Evolutionary conservation across 2,329 filamentous ascomycete species (phyloP), one percentile per base, ranked within the genome.

Genomic region (Trichoderma citrinoviride): DNA sequence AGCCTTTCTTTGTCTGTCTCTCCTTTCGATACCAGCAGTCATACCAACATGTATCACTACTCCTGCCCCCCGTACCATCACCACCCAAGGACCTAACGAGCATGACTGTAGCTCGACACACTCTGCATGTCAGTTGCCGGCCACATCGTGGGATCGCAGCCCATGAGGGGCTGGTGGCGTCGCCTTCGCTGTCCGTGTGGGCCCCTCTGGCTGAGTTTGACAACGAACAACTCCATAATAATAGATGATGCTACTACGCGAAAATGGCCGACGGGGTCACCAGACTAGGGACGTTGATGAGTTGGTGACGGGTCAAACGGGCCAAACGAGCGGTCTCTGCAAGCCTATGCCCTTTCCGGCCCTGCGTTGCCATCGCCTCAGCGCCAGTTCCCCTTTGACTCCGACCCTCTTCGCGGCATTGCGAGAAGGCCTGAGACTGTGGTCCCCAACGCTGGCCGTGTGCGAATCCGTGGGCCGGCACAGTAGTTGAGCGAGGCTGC

Each of bases 101-200:
- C 40, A 33, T 58, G 37, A 41, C 49, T 61, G 44, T 41, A 27
- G 41, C 43, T 52, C 52, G 50, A 40, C 61, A 47, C 43, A 37
- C 61, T 53, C 66, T 67, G 66, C 66, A 67, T 66, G 64, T 67
- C 66, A 66, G 66, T 67, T 66, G 64, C 66, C 64, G 66, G 53
- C 60, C 64, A 53, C 66, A 61, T 66, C 58, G 66, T 61, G 49
- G 53, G 61, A 66, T 67, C 64, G 66, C 66, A 67, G 56, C 40
- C 43, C 33, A 64, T 49, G 64, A 60, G 54, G 60, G 64, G 60
- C 46, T 50, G 54, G 64, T 67, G 66, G 66, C 63, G 66, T 65
- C 60, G 65, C 65, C 58, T 57, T 66, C 54, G 65, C 61, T 64
- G 53, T 41, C 61, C 40, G 52, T 61, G 55, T 65, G 65, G 62